Evolutionary conservation across 805 yeast genomes (phyloP).

Genomic region (Teunomyces cretensis): DNA sequence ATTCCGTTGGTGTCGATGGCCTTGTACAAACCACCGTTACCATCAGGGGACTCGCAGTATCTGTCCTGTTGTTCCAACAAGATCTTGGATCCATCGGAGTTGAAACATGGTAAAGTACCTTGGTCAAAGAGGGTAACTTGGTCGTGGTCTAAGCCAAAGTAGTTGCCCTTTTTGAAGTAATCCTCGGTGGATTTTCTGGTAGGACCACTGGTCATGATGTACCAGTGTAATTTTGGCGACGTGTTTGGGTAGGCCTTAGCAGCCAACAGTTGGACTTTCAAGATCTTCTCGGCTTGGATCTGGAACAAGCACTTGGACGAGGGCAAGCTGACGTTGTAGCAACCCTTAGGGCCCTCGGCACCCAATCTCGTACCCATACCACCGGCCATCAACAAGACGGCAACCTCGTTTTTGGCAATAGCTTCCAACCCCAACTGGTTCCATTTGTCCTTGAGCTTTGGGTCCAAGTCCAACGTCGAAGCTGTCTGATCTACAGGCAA

Average conservation of each 20-base stretch:
- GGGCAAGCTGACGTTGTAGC: slow-evolving; percentile 84
- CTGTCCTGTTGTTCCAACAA: slow-evolving; percentile 55
- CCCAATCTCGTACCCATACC: slow-evolving; percentile 98
- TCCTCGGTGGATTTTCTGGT: slow-evolving; percentile 73
- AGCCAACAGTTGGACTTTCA: slow-evolving; percentile 60
- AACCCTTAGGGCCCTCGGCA: slow-evolving; percentile 88
- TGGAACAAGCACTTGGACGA: slow-evolving; percentile 84
- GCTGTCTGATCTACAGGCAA: slow-evolving; percentile 50
- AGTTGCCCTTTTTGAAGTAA: slow-evolving; percentile 60
- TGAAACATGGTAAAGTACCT: slow-evolving; percentile 91
- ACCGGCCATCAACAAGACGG: slow-evolving; percentile 92
- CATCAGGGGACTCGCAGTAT: slow-evolving; percentile 90
- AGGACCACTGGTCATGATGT: slow-evolving; percentile 92
- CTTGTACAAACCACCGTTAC: slow-evolving; percentile 94
- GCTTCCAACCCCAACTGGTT: slow-evolving; percentile 60
- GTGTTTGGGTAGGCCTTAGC: slow-evolving; percentile 21
- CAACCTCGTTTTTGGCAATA: slow-evolving; percentile 72
- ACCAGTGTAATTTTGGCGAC: slow-evolving; percentile 62
- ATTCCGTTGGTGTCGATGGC: slow-evolving; percentile 69
- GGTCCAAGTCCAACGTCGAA: slow-evolving; percentile 46
- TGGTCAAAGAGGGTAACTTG: slow-evolving; percentile 86
- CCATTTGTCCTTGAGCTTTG: slow-evolving; percentile 38
- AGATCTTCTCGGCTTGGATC: slow-evolving; percentile 85
- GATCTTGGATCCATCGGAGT: slow-evolving; percentile 65
- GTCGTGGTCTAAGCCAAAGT: slow-evolving; percentile 63